These are phyloP conservation scores for Coccinonectria pachysandricola DNA, from an alignment of 2,329 filamentous ascomycete species.

Conservation along the genomic window DNA sequence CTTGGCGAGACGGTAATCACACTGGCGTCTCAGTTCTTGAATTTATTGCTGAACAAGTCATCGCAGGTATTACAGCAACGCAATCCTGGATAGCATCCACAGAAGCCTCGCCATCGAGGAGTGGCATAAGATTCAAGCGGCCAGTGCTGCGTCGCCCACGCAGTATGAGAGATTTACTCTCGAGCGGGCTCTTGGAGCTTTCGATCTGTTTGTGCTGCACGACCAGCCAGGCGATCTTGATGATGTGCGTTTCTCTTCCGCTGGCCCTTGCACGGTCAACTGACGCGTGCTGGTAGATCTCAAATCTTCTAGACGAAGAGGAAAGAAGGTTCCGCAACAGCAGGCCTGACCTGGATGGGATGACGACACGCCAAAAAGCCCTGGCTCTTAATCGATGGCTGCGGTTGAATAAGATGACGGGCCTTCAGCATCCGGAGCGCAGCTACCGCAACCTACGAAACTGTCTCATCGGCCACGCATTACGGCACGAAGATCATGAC, in stretches of 20 bases:
- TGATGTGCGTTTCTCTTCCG: slow-evolving; percentile 40
- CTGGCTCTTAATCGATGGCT: slow-evolving; percentile 60
- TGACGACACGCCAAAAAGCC: slow-evolving; percentile 58
- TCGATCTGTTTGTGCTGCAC: slow-evolving; percentile 80
- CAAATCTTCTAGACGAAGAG: slow-evolving; percentile 53
- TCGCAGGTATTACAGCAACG: slow-evolving; percentile 61
- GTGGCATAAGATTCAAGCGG: slow-evolving; percentile 46
- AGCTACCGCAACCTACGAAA: slow-evolving; percentile 76
- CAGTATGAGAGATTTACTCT: slow-evolving; percentile 38
- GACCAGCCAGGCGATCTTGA: slow-evolving; percentile 63
- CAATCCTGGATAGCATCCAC: slow-evolving; percentile 69
- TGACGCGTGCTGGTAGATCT: slow-evolving; percentile 36
- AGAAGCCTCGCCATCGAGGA: slow-evolving; percentile 66
- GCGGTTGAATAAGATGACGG: slow-evolving; percentile 55
- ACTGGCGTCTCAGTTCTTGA: slow-evolving; percentile 17
- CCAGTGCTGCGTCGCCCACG: slow-evolving; percentile 7
- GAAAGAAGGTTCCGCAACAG: slow-evolving; percentile 44
- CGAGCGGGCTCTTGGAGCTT: slow-evolving; percentile 68
- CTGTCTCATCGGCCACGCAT: slow-evolving; percentile 74
- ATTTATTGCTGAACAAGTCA: slow-evolving; percentile 1
- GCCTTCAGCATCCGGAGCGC: slow-evolving; percentile 51
- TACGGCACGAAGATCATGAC: slow-evolving; percentile 62
- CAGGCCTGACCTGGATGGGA: slow-evolving; percentile 40
- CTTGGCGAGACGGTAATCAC: slow-evolving; percentile 56
- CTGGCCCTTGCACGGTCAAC: too few relatives aligned